A percentile compares a stretch with the other conserved stretches of the same genome.
These are phyloP conservation scores for Barnettozyma sp. DNA, from an alignment of 805 yeast species.

Conservation along the genomic window DNA sequence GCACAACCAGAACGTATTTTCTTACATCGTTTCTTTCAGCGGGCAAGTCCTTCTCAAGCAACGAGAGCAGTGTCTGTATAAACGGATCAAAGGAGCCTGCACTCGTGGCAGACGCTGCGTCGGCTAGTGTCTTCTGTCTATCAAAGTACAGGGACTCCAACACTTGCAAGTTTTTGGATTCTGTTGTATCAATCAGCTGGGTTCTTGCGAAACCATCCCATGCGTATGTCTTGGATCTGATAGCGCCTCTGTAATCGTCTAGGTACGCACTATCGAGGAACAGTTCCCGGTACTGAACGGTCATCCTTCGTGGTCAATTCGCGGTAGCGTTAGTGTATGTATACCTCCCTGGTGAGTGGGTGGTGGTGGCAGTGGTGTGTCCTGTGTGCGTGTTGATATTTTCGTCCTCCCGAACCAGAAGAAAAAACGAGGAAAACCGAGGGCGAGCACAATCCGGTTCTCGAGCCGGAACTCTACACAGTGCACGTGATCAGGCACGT, in stretches of 20 bases:
- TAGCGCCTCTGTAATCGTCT: constrained; percentile 56
- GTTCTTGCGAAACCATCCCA: constrained; percentile 90
- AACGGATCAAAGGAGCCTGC: constrained; percentile 39
- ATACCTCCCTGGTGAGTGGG: no score
- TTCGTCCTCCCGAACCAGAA: no score
- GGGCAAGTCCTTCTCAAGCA: constrained; percentile 47
- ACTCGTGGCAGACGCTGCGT: constrained; percentile 34
- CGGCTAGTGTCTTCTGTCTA: constrained; percentile 28
- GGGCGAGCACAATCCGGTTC: no score
- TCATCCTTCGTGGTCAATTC: no score
- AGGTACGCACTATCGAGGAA: constrained; percentile 59
- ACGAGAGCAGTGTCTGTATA: constrained; percentile 45
- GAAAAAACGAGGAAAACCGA: no score
- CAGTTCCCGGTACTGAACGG: constrained; percentile 24
- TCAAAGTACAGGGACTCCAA: constrained; percentile 29
- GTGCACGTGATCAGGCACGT: no score
- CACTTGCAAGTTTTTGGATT: constrained; percentile 41
- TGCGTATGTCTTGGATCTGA: constrained; percentile 75
- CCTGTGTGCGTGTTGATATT: no score
- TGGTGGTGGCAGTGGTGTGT: no score
- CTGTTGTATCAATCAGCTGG: constrained; percentile 55
- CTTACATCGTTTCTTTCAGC: constrained; percentile 51
- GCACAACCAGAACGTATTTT: constrained; percentile 54
- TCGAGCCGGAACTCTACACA: no score
- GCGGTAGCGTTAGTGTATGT: no score